Evolutionary conservation across 257 asterid species (phyloP), one percentile per base, ranked within the genome.

Genomic region (Solanum bukasovii): DNA sequence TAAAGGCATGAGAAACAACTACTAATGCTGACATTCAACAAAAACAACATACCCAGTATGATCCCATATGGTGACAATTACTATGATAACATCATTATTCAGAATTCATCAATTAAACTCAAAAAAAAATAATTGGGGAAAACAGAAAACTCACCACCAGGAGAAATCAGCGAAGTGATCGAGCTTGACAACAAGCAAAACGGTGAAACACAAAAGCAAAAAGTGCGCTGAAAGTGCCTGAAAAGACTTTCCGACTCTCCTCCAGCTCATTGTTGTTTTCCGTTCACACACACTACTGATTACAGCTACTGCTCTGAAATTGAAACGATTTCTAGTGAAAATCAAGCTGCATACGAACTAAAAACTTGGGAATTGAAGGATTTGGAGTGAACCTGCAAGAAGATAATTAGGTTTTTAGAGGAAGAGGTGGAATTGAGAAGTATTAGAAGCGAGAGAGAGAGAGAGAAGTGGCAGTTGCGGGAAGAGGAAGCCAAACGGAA

Each of bases 181-280:
- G 85, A 97, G 96, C 98, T 96, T 96, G 84, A 96, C 93, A 89
- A 96, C 96, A 73, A 96, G 98, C 90, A 95, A 89, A 38, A 91
- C 44, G 87, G 98, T 95, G 91, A 97, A 96, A 70, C 93, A 89
- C 16, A 96, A 89, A 65, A 97, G 98, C 88, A 87, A 88, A 85
- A 90, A 74, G 87, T 96, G 98, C 16, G 99, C 99, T 63, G 97
- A 91, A 86, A 96, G 94, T 52, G 92, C 95, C 94, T 95, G 99
- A 87, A 94, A 84, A 83, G 99, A 94, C 91, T 94, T 96, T 37
- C 90, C 98, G 88, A 94, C 96, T 91, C 99, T 95, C 87, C 97
- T 91, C 99, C 99, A 97, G 92, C 96, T 96, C 99, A 96, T 95
- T 74, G 90, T 90, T 88, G 68, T 59, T 75, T 49, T 29, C 68